Conservation (phyloP, 192 early-diverging fungal genomes). For the Backusella luteola region DNA sequence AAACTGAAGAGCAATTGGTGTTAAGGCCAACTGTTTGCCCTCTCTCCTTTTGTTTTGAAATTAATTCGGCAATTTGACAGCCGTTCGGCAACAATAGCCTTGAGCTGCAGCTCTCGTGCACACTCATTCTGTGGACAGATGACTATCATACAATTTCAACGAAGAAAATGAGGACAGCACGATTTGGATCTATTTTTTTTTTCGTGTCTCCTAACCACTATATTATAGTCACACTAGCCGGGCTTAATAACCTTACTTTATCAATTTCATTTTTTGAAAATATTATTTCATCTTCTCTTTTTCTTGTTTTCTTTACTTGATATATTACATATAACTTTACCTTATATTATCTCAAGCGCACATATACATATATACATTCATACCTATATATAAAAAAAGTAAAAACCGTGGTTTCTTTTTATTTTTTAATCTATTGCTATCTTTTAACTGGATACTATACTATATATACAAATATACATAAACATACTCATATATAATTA, state of each 20-base stretch:
- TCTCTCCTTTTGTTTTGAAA: conserved; percentile 6
- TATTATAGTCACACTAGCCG: conserved; percentile 19
- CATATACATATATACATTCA: not conserved
- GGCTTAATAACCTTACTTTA: conserved; percentile 17
- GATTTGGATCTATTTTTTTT: conserved; percentile 20
- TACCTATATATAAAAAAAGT: not conserved
- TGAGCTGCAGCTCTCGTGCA: not conserved
- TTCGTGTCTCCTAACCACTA: conserved; percentile 16
- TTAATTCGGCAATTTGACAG: conserved; percentile 22
- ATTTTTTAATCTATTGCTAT: not conserved
- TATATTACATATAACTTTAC: not conserved
- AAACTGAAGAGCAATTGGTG: not conserved
- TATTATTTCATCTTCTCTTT: conserved; percentile 4
- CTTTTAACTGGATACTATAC: not conserved
- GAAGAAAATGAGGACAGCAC: conserved; percentile 11
- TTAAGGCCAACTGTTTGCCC: not conserved
- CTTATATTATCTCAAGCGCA: not conserved
- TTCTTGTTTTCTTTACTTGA: not conserved
- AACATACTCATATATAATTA: not conserved
- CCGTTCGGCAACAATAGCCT: conserved; percentile 8
- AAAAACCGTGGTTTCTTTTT: not conserved
- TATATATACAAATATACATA: not conserved
- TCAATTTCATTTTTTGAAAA: conserved; percentile 10
- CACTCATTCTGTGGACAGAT: not conserved
- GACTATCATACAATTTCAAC: conserved; percentile 4